A percentile compares a stretch with the other conserved stretches of the same genome.
Evolutionary conservation across 2,329 filamentous ascomycete species (phyloP).

Genomic region (Colletotrichum scovillei): DNA sequence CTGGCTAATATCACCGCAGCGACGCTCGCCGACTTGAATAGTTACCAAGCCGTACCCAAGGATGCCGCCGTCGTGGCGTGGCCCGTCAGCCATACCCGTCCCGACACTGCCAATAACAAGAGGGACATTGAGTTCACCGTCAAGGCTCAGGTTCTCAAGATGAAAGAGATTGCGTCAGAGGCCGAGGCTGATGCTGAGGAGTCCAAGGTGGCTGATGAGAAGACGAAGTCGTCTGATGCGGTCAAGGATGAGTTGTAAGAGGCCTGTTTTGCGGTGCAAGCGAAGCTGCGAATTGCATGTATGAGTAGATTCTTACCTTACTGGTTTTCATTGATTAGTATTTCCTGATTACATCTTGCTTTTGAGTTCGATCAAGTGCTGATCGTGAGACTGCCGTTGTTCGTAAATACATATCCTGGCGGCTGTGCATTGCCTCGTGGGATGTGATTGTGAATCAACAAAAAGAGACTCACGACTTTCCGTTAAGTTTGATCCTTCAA

Average conservation of each 20-base stretch:
- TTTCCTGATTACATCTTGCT: not conserved
- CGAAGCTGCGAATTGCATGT: not conserved
- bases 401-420: not conserved
- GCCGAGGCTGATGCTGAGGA: not conserved
- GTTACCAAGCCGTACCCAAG: slow-evolving; percentile 41
- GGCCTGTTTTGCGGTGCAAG: not conserved
- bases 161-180: slow-evolving; percentile 16
- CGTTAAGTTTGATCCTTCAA: no score
- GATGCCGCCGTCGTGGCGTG: slow-evolving; percentile 46
- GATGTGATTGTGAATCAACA: not conserved
- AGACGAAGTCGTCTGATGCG: not conserved
- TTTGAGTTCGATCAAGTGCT: not conserved
- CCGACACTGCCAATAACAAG: slow-evolving; percentile 39
- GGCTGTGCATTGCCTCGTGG: not conserved
- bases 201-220: not conserved
- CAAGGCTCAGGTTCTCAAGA: slow-evolving; percentile 44
- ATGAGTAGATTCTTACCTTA: not conserved
- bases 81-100: slow-evolving; percentile 44
- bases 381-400: not conserved
- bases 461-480: not conserved
- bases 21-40: slow-evolving; percentile 41
- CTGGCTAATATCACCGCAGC: not conserved
- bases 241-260: slow-evolving; percentile 26
- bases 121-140: slow-evolving; percentile 44
- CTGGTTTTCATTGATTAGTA: not conserved